These are phyloP conservation scores for Nicotiana noctiflora DNA, from an alignment of 257 asterid species.

Conservation along the genomic window DNA sequence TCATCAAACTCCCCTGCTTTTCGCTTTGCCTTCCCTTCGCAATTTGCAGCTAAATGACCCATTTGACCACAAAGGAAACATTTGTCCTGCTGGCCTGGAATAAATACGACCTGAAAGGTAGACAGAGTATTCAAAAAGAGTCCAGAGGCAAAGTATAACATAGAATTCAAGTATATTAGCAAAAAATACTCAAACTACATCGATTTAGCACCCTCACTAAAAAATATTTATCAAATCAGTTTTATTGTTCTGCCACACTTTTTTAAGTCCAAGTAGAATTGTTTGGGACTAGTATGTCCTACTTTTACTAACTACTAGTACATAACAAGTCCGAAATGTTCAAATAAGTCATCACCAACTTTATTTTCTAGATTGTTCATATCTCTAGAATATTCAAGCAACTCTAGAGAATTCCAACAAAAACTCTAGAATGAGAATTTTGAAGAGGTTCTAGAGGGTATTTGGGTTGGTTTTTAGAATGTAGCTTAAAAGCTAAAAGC, in stretches of 20 bases:
- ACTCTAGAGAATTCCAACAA: too few relatives aligned
- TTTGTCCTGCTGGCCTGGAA: constrained; percentile 95
- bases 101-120: constrained; percentile 62
- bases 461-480: too few relatives aligned
- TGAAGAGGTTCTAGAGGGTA: too few relatives aligned
- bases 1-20: constrained; percentile 96
- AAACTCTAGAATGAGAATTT: too few relatives aligned
- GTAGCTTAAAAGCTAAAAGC: too few relatives aligned
- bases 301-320: background rate
- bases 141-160: background rate
- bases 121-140: background rate
- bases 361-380: too few relatives aligned
- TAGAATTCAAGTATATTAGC: background rate
- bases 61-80: constrained; percentile 96
- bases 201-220: background rate
- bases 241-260: too few relatives aligned
- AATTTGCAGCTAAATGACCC: constrained; percentile 89
- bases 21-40: constrained; percentile 91
- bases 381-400: too few relatives aligned
- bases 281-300: background rate
- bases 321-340: background rate
- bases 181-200: background rate
- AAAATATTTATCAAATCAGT: too few relatives aligned
- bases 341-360: too few relatives aligned
- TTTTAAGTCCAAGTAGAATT: background rate